Evolutionary conservation across 2,329 filamentous ascomycete species (phyloP).

Genomic region (Alternaria sp.): DNA sequence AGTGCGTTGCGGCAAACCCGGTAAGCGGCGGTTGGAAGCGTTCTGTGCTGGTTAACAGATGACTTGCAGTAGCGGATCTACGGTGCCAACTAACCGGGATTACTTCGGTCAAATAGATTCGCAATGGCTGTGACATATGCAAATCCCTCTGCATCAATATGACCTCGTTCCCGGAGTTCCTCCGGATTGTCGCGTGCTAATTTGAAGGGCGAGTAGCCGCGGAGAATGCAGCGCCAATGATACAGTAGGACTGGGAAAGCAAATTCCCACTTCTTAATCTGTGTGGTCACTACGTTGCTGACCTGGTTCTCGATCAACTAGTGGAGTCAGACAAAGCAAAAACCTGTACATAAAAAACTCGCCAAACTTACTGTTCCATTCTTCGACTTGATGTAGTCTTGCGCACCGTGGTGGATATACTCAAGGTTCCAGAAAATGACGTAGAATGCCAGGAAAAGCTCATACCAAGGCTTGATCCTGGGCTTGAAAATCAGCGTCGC

Average conservation of each 20-base stretch:
- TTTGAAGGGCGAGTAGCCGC: conserved; percentile 46
- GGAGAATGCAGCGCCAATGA: conserved; percentile 46
- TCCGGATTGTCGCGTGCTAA: conserved; percentile 48
- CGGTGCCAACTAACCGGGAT: conserved; percentile 34
- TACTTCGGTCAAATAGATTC: conserved; percentile 35
- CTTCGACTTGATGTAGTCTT: conserved; percentile 48
- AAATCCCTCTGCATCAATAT: conserved; percentile 43
- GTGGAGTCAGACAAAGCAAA: conserved; percentile 22
- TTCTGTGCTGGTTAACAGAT: conserved; percentile 27
- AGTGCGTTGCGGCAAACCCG: conserved; percentile 36
- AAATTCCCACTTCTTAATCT: conserved; percentile 49
- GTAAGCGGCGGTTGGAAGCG: conserved; percentile 42
- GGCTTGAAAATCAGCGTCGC: conserved; percentile 43
- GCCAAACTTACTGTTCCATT: conserved; percentile 45
- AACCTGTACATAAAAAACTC: not conserved
- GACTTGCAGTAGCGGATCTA: conserved; percentile 14
- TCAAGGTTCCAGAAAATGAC: conserved; percentile 50
- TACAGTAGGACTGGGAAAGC: conserved; percentile 44
- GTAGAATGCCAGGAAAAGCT: conserved; percentile 48
- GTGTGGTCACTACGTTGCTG: conserved; percentile 44
- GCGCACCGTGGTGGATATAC: conserved; percentile 47
- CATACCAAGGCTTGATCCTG: conserved; percentile 51
- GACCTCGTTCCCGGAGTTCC: conserved; percentile 41
- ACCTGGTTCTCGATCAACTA: conserved; percentile 46
- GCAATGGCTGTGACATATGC: conserved; percentile 43